Percentiles rank a stretch among this genome's conserved stretches.
Evolutionary conservation across 257 asterid species (phyloP).

Genomic region (Ajuga chamaepitys): DNA sequence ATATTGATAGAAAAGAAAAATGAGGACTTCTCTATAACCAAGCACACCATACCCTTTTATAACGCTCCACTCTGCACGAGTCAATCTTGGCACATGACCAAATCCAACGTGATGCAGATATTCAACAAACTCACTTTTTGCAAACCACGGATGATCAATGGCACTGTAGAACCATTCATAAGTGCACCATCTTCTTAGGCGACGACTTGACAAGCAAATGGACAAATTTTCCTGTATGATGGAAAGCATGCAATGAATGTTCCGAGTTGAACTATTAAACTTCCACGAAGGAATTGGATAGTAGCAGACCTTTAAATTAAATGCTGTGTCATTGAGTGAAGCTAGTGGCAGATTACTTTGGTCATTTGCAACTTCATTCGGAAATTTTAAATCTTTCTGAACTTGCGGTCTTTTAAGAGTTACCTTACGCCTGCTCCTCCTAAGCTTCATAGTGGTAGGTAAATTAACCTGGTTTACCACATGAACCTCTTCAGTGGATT

Average conservation of each 20-base stretch:
- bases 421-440: slow-evolving; percentile 70
- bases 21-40: no score
- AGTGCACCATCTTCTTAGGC: slow-evolving; percentile 72
- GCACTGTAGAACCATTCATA: slow-evolving; percentile 96
- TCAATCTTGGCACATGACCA: slow-evolving; percentile 75
- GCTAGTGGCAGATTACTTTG: slow-evolving; percentile 20
- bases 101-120: slow-evolving; percentile 75
- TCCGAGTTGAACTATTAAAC: not conserved
- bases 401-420: slow-evolving; percentile 31
- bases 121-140: slow-evolving; percentile 85
- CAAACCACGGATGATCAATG: slow-evolving; percentile 95
- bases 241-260: slow-evolving; percentile 10
- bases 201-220: slow-evolving; percentile 55
- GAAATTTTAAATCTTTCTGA: slow-evolving; percentile 37
- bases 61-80: slow-evolving; percentile 91
- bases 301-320: slow-evolving; percentile 41
- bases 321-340: slow-evolving; percentile 27
- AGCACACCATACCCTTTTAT: slow-evolving; percentile 94
- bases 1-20: no score
- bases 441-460: slow-evolving; percentile 49
- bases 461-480: slow-evolving; percentile 39
- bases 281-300: slow-evolving; percentile 10
- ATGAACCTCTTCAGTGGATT: slow-evolving; percentile 46
- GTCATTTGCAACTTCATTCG: slow-evolving; percentile 41
- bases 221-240: slow-evolving; percentile 48